Evolutionary conservation across 2,329 filamentous ascomycete genomes (phyloP).

Genomic region (Aureobasidium pullulans): DNA sequence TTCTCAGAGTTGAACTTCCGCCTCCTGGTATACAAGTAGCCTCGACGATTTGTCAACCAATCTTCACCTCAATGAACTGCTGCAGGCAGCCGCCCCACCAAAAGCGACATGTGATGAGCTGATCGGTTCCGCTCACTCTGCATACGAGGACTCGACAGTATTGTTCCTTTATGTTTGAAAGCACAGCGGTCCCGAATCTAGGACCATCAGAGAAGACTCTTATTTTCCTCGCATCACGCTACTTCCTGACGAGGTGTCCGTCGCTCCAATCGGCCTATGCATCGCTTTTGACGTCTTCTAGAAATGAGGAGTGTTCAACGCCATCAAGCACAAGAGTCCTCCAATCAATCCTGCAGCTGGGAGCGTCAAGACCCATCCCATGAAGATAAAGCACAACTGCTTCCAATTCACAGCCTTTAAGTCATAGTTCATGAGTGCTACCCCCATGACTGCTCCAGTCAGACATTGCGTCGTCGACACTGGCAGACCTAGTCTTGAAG

Average conservation of each 20-base stretch:
- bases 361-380: conserved; percentile 56
- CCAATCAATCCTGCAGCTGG: conserved; percentile 50
- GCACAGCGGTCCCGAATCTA: too few relatives aligned
- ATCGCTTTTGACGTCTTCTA: not conserved
- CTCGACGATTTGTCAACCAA: not conserved
- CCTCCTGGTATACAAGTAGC: too few relatives aligned
- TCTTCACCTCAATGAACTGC: not conserved
- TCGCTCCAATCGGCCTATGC: too few relatives aligned
- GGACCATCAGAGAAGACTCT: too few relatives aligned
- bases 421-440: conserved; percentile 54
- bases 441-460: conserved; percentile 54
- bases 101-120: not conserved
- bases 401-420: conserved; percentile 56
- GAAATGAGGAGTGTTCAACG: conserved; percentile 52
- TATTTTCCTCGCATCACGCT: too few relatives aligned
- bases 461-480: conserved; percentile 61
- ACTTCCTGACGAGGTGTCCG: too few relatives aligned
- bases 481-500: conserved; percentile 54
- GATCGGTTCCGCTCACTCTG: not conserved
- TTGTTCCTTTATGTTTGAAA: too few relatives aligned
- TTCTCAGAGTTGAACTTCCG: too few relatives aligned
- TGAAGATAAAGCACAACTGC: conserved; percentile 53
- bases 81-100: not conserved
- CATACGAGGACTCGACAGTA: too few relatives aligned
- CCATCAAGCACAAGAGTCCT: conserved; percentile 54